A percentile compares a stretch with the other conserved stretches of the same genome.
phyloP scores from a whole-genome alignment of 768 basidiomycete genomes.

The Xerocomellus amylosporus region DNA sequence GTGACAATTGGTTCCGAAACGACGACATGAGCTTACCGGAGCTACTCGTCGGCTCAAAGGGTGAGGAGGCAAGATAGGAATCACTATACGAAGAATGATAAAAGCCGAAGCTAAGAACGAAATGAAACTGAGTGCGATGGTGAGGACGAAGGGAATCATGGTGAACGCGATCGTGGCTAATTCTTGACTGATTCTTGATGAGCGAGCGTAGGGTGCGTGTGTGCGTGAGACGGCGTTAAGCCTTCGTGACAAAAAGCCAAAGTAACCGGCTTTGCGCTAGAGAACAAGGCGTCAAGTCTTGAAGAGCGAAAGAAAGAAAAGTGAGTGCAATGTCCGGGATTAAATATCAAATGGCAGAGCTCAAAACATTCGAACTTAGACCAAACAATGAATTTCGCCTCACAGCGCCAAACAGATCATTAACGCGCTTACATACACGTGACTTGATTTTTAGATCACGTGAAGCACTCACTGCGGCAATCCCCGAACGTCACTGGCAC shows the following conservation, averaged over 20 bases:
- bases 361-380: conserved; percentile 11
- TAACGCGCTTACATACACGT: conserved; percentile 17
- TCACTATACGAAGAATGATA: conserved; percentile 70
- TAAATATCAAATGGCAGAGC: conserved; percentile 8
- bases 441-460: conserved; percentile 17
- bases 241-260: conserved; percentile 36
- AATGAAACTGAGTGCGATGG: conserved; percentile 63
- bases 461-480: neutral
- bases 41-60: conserved; percentile 71
- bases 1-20: neutral
- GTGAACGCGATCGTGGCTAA: conserved; percentile 21
- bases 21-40: conserved; percentile 47
- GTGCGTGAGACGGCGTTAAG: conserved; percentile 36
- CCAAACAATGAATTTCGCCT: conserved; percentile 23
- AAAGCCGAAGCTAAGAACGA: conserved; percentile 74
- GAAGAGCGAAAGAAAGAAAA: conserved; percentile 13
- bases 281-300: conserved; percentile 17
- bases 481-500: too few species aligned
- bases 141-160: conserved; percentile 68
- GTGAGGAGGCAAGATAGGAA: conserved; percentile 72
- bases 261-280: conserved; percentile 30
- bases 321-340: neutral
- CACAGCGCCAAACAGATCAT: conserved; percentile 24
- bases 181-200: conserved; percentile 13
- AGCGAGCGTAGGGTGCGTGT: conserved; percentile 27